Base-by-base conservation (phyloP, 1,284 basidiomycete genomes). In the Athelia psychrophila region DNA sequence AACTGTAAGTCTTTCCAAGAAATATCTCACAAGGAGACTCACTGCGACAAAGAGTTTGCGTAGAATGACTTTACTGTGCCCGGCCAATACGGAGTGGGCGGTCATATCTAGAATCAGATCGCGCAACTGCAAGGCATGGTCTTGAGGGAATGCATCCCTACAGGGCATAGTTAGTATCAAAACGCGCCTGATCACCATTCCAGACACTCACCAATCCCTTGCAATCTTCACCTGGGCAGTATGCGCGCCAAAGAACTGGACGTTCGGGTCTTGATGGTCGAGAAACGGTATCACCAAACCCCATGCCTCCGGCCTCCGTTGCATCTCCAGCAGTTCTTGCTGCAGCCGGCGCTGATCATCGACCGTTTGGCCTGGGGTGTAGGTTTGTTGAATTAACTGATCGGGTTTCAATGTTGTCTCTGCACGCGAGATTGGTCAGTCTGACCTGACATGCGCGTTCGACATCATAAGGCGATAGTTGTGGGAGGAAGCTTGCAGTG, bases 161-260 rank as follows among this genome's bases (percentile, higher is more conserved):
- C n/a, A 51, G 12, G 32, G 15, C 23, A 19, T 45, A 9, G 18
- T 42, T 44, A 13, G 5, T 30, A 30, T 30, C 27, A 30, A 30
- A 5, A 30, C 15, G 20, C 32, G 32, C 18, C 20, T 20, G 19
- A 30, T 42, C 35, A 35, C 5, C 48, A 40, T 16, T 55, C 44
- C 50, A 15, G 27, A n/a, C 48, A 67, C 84, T 59, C 62, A 93
- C 92, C 92, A 93, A 64, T 95, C 93, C 56, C 93, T 76, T 18
- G 88, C 84, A 59, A 95, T 92, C 79, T 95, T 95, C 55, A 94
- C 90, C 64, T 94, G 91, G 1, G 88, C 83, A 0, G 91, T 95
- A 64, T 95, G 92, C 3, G 93, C 93, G 3, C 92, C 91, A 64
- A 93, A 95, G 77, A 95, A 95, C 63, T 93, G 87, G 8, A 95